These are phyloP conservation scores for Bothriochloa decipiens DNA, from an alignment of 176 grass and related monocot species.

Conservation along the genomic window DNA sequence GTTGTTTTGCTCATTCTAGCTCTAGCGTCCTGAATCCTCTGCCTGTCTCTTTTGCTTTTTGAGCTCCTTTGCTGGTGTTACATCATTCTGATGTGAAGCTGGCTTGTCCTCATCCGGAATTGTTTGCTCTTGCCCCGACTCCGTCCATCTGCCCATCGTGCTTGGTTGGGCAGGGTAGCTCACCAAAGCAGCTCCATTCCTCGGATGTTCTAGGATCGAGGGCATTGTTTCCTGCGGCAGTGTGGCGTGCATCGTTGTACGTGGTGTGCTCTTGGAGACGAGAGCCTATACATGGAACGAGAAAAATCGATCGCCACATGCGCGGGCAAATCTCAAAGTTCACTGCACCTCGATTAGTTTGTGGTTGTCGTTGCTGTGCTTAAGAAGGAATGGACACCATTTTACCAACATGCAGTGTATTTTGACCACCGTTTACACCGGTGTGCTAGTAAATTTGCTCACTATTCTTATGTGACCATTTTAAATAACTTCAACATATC, in stretches of 20 bases:
- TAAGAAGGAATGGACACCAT: background rate
- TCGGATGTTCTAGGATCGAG: background rate
- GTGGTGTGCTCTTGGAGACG: background rate
- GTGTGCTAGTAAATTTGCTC: background rate
- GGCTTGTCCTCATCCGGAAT: conserved; percentile 3
- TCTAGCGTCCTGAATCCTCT: background rate
- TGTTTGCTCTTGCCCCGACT: background rate
- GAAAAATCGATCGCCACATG: conserved; percentile 4
- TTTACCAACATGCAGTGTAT: background rate
- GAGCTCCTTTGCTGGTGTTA: conserved; percentile 17
- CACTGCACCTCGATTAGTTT: background rate
- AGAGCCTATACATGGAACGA: background rate
- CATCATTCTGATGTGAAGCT: conserved; percentile 27
- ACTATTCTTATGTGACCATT: background rate
- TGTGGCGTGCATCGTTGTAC: background rate
- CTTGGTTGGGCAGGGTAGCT: conserved; percentile 27
- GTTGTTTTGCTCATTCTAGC: background rate
- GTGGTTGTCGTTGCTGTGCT: background rate
- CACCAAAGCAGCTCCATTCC: background rate
- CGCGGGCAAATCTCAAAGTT: conserved; percentile 9
- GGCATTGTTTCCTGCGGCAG: background rate
- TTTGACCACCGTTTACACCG: background rate
- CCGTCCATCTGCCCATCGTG: background rate
- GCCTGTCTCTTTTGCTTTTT: conserved; percentile 7
- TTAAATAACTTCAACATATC: background rate